Conservation (phyloP, 192 early-diverging fungal genomes). For the Ambispora gerdemannii region DNA sequence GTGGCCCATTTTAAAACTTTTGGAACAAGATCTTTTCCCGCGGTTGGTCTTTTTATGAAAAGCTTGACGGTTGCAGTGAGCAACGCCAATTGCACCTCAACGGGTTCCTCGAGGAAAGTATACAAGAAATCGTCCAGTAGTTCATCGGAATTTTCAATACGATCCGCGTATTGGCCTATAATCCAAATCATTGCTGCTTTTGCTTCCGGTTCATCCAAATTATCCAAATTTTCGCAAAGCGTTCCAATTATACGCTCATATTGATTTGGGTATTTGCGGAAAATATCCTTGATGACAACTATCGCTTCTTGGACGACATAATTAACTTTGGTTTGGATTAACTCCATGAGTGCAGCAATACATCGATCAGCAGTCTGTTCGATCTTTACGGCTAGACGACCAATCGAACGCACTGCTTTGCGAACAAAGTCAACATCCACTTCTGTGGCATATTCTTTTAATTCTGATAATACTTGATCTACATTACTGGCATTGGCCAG, state of each 20-base stretch:
- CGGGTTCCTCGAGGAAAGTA: constrained; percentile 84
- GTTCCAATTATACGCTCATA: constrained; percentile 92
- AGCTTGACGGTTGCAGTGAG: constrained; percentile 96
- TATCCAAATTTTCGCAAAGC: constrained; percentile 94
- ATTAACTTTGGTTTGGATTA: constrained; percentile 96
- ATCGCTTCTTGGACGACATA: constrained; percentile 99
- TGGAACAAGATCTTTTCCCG: constrained; percentile 89
- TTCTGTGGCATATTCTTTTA: constrained; percentile 93
- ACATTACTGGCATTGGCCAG: constrained; percentile 81
- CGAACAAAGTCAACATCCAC: constrained; percentile 98
- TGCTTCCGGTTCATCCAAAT: constrained; percentile 95
- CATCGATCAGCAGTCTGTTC: constrained; percentile 82
- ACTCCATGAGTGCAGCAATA: constrained; percentile 79
- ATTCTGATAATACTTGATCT: constrained; percentile 83
- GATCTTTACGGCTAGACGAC: constrained; percentile 96
- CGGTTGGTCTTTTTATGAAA: constrained; percentile 88
- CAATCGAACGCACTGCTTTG: constrained; percentile 94
- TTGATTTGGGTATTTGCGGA: constrained; percentile 95
- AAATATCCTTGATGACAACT: constrained; percentile 97
- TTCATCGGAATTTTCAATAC: constrained; percentile 95
- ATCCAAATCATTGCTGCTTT: constrained; percentile 99
- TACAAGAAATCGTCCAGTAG: constrained; percentile 86
- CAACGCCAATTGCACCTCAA: constrained; percentile 84
- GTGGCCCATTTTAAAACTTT: constrained; percentile 94
- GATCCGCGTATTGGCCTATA: constrained; percentile 95